Evolutionary conservation across 257 asterid species (phyloP).

Genomic region (Solanum clarkiae): DNA sequence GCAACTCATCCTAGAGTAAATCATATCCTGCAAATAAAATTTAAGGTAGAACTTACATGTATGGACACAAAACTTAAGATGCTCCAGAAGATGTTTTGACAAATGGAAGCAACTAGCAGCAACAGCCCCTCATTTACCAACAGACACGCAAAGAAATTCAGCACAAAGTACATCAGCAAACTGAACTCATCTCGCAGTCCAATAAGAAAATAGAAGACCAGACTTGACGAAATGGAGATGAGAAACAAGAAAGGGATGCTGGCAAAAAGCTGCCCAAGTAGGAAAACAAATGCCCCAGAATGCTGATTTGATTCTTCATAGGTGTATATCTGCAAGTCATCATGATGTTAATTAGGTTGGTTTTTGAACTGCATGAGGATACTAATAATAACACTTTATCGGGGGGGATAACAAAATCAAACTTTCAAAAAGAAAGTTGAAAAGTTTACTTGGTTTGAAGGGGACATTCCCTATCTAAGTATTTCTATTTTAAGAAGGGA

Average conservation of each 20-base stretch:
- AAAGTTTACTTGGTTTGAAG: not conserved
- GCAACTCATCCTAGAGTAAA: not conserved
- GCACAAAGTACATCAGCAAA: constrained; percentile 69
- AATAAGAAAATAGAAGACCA: constrained; percentile 79
- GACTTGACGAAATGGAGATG: constrained; percentile 80
- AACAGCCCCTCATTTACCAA: constrained; percentile 83
- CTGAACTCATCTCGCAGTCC: constrained; percentile 81
- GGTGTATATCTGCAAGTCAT: constrained; percentile 44
- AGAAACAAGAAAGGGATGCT: constrained; percentile 88
- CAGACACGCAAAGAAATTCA: constrained; percentile 82
- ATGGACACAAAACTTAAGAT: constrained; percentile 40
- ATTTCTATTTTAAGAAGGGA: not conserved
- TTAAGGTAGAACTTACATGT: constrained; percentile 46
- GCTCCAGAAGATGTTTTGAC: constrained; percentile 70
- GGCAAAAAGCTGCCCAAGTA: constrained; percentile 74
- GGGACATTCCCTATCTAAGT: not conserved
- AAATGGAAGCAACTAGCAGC: constrained; percentile 46
- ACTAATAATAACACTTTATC: not conserved
- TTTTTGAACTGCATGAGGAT: not conserved
- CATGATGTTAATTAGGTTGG: not conserved
- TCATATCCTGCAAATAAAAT: not conserved
- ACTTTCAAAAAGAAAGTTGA: not conserved
- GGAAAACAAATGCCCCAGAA: constrained; percentile 72
- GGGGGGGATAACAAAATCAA: not conserved
- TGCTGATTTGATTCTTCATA: constrained; percentile 80